Evolutionary conservation across 2,329 filamentous ascomycete species (phyloP).

Genomic region (Pochonia chlamydosporia): DNA sequence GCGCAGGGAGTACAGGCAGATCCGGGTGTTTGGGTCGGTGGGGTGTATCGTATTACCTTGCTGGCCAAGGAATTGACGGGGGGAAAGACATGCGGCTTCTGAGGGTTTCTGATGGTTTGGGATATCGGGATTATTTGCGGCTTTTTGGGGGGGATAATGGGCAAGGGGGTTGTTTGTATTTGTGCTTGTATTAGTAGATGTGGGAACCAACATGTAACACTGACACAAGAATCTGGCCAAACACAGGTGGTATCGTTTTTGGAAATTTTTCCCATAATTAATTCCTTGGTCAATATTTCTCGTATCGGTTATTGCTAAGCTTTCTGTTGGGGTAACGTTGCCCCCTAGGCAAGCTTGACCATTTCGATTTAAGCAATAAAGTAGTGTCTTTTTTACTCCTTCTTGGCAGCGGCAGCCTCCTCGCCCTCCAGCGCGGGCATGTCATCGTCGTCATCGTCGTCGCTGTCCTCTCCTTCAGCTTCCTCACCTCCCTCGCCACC

Average conservation of each 20-base stretch:
- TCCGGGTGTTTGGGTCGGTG: not conserved
- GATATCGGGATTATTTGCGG: not conserved
- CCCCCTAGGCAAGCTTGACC: not conserved
- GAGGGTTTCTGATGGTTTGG: not conserved
- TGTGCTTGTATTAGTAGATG: too few species aligned
- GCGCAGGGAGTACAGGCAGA: not conserved
- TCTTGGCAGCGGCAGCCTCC: slow-evolving; percentile 35
- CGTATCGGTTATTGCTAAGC: not conserved
- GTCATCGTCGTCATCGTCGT: slow-evolving; percentile 68
- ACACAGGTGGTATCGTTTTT: too few species aligned
- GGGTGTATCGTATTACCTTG: not conserved
- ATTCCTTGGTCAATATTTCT: slow-evolving; percentile 2
- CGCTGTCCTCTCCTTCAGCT: slow-evolving; percentile 42
- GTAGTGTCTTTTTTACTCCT: slow-evolving; percentile 27
- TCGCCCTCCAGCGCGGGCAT: slow-evolving; percentile 68
- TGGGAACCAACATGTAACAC: not conserved
- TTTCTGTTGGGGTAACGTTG: not conserved
- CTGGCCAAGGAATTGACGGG: not conserved
- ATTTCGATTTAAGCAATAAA: slow-evolving; percentile 7
- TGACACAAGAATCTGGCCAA: not conserved
- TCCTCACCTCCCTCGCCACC: slow-evolving; percentile 34
- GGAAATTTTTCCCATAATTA: not conserved
- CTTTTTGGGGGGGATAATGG: not conserved
- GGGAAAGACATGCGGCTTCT: not conserved
- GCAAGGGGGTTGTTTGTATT: too few species aligned